Evolutionary conservation across 495 filamentous ascomycete species (phyloP).

Genomic region (Tuber microsphaerosporum): DNA sequence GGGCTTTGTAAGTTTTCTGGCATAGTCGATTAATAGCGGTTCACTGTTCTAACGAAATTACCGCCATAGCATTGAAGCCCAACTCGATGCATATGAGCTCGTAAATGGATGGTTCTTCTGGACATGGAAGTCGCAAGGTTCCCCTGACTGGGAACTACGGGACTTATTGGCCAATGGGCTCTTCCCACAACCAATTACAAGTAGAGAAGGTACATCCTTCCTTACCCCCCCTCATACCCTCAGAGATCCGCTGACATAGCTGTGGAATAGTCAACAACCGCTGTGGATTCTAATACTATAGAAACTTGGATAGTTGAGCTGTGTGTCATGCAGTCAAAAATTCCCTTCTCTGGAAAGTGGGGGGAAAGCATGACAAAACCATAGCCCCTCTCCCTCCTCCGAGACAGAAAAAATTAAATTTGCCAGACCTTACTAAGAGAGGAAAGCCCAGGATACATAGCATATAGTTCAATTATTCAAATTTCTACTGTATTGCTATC

Average conservation of each 20-base stretch:
- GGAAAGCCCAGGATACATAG: background rate
- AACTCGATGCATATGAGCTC: constrained; percentile 66
- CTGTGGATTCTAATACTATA: constrained; percentile 14
- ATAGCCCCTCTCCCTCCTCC: background rate
- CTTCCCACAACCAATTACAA: constrained; percentile 54
- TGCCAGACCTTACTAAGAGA: background rate
- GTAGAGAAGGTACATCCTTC: constrained; percentile 16
- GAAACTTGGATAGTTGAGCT: background rate
- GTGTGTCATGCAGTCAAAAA: background rate
- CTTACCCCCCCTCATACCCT: background rate
- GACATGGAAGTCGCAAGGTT: constrained; percentile 78
- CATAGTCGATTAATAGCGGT: background rate
- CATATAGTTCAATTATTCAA: background rate
- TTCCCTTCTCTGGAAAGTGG: background rate
- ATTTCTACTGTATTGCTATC: background rate
- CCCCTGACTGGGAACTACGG: constrained; percentile 83
- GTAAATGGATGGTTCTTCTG: constrained; percentile 70
- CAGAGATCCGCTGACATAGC: background rate
- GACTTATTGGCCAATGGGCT: constrained; percentile 54
- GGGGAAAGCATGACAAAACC: background rate
- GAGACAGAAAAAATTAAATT: background rate
- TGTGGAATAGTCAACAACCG: constrained; percentile 17
- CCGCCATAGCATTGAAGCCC: constrained; percentile 54
- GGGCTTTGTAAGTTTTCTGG: constrained; percentile 24
- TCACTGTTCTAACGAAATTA: background rate